These are phyloP conservation scores for Astragalus glycyphyllos DNA, from an alignment of 306 rosid species.

Conservation along the genomic window DNA sequence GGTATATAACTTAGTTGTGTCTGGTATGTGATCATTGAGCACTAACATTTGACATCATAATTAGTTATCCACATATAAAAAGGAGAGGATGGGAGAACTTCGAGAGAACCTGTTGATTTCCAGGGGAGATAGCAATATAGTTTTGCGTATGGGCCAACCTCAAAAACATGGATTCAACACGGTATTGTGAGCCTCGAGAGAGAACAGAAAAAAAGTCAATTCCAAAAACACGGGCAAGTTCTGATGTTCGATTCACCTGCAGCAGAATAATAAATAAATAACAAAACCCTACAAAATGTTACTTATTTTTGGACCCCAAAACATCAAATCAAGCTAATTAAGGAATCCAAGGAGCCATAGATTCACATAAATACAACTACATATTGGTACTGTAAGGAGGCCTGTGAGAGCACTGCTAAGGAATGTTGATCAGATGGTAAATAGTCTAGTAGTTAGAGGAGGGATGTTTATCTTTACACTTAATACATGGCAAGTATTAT, in stretches of 20 bases:
- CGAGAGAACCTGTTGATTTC: slow-evolving; percentile 74
- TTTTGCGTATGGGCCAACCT: slow-evolving; percentile 93
- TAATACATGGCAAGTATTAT: slow-evolving; percentile 5
- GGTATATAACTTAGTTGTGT: slow-evolving; percentile 23
- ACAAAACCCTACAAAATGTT: slow-evolving; percentile 21
- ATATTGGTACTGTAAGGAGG: not conserved
- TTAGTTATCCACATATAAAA: slow-evolving; percentile 24
- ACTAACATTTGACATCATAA: slow-evolving; percentile 27
- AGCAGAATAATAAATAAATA: slow-evolving; percentile 42
- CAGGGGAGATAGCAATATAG: slow-evolving; percentile 90
- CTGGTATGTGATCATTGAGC: slow-evolving; percentile 32
- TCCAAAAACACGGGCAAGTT: slow-evolving; percentile 98
- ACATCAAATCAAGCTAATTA: slow-evolving; percentile 30
- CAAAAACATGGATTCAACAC: slow-evolving; percentile 94
- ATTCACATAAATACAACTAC: slow-evolving; percentile 25
- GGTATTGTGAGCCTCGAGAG: slow-evolving; percentile 95
- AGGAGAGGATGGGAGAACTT: slow-evolving; percentile 23
- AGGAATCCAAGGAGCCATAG: slow-evolving; percentile 38
- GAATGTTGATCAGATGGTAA: not conserved
- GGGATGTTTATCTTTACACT: not conserved
- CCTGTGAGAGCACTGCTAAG: not conserved
- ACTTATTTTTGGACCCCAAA: slow-evolving; percentile 18
- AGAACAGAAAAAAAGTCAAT: slow-evolving; percentile 97
- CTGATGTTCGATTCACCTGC: slow-evolving; percentile 95
- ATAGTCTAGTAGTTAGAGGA: not conserved